phyloP scores from a whole-genome alignment of 805 yeast species.

The Starmerella potacharoeniae region DNA sequence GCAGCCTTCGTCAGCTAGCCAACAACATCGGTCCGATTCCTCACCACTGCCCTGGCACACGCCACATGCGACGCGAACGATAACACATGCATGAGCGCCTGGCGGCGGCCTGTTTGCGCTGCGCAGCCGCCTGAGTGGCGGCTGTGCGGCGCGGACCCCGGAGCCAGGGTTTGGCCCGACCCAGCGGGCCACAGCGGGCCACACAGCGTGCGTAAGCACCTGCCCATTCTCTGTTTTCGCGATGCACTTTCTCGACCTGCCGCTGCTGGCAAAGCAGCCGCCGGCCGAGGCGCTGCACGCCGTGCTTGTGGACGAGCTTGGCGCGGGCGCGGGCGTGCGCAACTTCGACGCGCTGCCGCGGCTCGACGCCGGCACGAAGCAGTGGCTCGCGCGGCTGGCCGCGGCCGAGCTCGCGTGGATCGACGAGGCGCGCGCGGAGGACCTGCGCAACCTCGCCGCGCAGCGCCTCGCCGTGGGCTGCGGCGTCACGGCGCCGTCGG shows the following conservation, averaged over 20 bases:
- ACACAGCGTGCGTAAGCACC: neutral
- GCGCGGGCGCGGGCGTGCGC: slow-evolving; percentile 8
- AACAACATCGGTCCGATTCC: neutral
- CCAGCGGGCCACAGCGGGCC: no score
- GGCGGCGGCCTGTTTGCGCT: neutral
- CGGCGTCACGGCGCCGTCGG: slow-evolving; percentile 76
- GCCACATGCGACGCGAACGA: neutral
- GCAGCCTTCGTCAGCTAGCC: neutral
- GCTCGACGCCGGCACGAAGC: slow-evolving; percentile 21
- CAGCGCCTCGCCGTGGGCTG: slow-evolving; percentile 64
- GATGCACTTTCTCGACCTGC: slow-evolving; percentile 27
- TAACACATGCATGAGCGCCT: neutral
- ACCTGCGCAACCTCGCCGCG: slow-evolving; percentile 47
- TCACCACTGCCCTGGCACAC: neutral
- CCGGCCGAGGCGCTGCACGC: slow-evolving; percentile 10
- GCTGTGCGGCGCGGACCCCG: neutral
- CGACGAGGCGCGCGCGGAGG: slow-evolving; percentile 25
- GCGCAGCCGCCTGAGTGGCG: neutral
- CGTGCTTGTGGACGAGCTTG: slow-evolving; percentile 11
- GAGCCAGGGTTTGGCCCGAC: neutral
- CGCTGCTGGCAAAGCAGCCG: slow-evolving; percentile 21
- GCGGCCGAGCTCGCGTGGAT: slow-evolving; percentile 37
- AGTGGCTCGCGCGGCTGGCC: slow-evolving; percentile 29
- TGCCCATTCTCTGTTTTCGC: neutral
- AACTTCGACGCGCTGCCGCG: slow-evolving; percentile 14